phyloP scores from a whole-genome alignment of 768 basidiomycete genomes.

The Collybiopsis luxurians region DNA sequence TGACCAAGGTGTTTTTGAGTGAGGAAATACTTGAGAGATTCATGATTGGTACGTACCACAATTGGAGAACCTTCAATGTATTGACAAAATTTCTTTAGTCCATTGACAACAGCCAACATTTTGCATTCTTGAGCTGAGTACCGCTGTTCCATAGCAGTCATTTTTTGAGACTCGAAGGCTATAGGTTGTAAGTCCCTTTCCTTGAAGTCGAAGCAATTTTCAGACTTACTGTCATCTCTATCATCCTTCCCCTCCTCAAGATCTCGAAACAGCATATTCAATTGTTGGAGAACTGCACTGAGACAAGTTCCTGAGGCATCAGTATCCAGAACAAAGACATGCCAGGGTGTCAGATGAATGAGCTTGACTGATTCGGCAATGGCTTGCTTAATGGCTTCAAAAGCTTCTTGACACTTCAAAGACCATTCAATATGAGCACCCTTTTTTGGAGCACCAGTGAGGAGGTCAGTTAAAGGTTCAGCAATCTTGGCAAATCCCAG shows the following conservation, averaged over 20 bases:
- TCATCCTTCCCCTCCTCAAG: not conserved
- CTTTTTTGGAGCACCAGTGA: not conserved
- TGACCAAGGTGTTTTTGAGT: conserved; percentile 18
- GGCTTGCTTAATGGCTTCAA: not conserved
- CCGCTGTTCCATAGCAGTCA: conserved; percentile 11
- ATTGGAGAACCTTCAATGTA: conserved; percentile 21
- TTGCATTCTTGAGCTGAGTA: conserved; percentile 13
- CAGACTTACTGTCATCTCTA: not conserved
- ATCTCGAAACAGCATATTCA: not conserved
- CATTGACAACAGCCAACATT: conserved; percentile 15
- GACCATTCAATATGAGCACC: not conserved
- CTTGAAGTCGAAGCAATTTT: not conserved
- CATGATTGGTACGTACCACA: conserved; percentile 20
- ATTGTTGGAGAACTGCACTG: not conserved
- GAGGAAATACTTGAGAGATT: conserved; percentile 19
- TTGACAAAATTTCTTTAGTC: conserved; percentile 15
- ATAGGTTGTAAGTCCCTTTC: conserved; percentile 12
- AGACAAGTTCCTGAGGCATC: too few species aligned
- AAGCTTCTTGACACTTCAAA: not conserved
- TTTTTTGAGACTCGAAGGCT: conserved; percentile 10
- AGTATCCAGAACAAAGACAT: not conserved
- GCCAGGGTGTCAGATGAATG: not conserved
- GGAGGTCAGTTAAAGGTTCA: not conserved
- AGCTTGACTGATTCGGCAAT: not conserved
- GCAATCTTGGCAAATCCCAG: not conserved